phyloP scores from a whole-genome alignment of 495 filamentous ascomycete species.

The Penicillium taxi region DNA sequence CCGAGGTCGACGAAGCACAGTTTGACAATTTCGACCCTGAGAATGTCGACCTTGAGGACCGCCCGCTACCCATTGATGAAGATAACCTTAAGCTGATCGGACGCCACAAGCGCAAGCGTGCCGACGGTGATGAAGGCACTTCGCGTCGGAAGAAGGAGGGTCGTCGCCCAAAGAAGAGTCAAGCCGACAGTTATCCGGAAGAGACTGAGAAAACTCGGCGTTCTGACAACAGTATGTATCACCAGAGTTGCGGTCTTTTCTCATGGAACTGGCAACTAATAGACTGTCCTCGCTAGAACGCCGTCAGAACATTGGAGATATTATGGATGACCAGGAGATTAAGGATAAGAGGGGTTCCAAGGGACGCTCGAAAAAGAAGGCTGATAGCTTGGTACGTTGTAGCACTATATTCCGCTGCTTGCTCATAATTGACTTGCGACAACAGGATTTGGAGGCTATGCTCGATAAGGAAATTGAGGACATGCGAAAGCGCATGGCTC shows the following conservation, averaged over 20 bases:
- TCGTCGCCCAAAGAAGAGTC: conserved; percentile 69
- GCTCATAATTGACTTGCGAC: conserved; percentile 8
- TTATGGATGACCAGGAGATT: conserved; percentile 85
- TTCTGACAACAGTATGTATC: conserved; percentile 44
- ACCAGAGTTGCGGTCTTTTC: not conserved
- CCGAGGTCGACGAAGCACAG: conserved; percentile 90
- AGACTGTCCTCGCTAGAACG: conserved; percentile 41
- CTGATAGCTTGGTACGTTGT: conserved; percentile 74
- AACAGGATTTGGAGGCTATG: conserved; percentile 79
- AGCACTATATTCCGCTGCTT: not conserved
- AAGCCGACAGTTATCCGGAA: conserved; percentile 45
- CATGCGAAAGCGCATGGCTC: conserved; percentile 85
- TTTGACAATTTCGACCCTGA: conserved; percentile 86
- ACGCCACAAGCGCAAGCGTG: conserved; percentile 74
- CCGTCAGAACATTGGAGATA: conserved; percentile 68
- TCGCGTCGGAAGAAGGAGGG: conserved; percentile 68
- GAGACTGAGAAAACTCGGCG: conserved; percentile 54
- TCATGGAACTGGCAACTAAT: not conserved
- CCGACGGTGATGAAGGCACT: conserved; percentile 47
- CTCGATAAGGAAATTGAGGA: conserved; percentile 83
- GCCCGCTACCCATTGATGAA: conserved; percentile 78
- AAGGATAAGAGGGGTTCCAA: conserved; percentile 76
- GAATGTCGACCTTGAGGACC: conserved; percentile 67
- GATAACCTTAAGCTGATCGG: conserved; percentile 70
- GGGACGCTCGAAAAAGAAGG: conserved; percentile 68